Evolutionary conservation across 768 basidiomycete species (phyloP), one percentile per base, ranked within the genome.

Genomic region (Lactarius trivialis): DNA sequence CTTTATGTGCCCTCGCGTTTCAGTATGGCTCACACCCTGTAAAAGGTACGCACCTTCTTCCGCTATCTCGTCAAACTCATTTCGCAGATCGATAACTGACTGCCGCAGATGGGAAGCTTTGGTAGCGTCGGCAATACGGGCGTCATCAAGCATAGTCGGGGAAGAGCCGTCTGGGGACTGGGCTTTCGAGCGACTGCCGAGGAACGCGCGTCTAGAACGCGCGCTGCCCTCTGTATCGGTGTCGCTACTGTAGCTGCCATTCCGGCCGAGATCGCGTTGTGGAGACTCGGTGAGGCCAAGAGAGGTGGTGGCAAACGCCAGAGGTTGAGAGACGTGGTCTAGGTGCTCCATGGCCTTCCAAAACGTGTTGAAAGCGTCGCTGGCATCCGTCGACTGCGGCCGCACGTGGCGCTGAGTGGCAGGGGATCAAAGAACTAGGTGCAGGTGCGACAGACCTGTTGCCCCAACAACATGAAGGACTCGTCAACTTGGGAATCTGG

Each of bases 271-370:
- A 9, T 66, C 68, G 60, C 71, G 71, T 41, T 63, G 66, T 32
- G 65, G 48, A 4, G 73, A 67, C 54, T 78, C 78, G 9, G 75
- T 72, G 50, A 76, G 74, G 48, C 81, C 82, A 24, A 93, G 79
- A 17, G 92, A 90, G 15, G 86, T 85, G 7, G 88, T 91, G 5
- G 91, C 84, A 69, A 93, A 93, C 17, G 91, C 91, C 9, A 89
- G 84, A 4, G 82, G 82, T 68, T 91, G 89, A 4, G 89, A 87
- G n/a, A 93, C 78, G 68, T 91, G 88, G 68, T 93, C 89, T 51
- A 93, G 73, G 83, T 91, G 86, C 43, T 93, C 89, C 78, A 92
- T 87, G 54, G 89, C 88, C 67, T 82, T 85, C 91, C 91, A 93
- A 70, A 93, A 93, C 68, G 90, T 82, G 70, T 91, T 91, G 76